Evolutionary conservation across 768 basidiomycete species (phyloP), one percentile per base, ranked within the genome.

Genomic region (Naematelia encephala): DNA sequence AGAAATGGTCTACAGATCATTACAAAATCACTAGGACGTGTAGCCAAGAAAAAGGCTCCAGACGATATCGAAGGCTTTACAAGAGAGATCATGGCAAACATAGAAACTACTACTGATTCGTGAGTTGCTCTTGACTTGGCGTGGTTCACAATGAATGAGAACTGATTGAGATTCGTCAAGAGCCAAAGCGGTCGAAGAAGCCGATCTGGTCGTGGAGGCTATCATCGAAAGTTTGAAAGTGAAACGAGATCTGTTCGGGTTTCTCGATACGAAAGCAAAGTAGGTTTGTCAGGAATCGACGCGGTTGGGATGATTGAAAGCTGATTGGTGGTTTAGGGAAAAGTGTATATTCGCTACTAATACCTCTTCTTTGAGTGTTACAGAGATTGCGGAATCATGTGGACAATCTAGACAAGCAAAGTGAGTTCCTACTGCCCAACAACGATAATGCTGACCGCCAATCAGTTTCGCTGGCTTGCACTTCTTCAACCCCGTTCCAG

Each of bases 191-290:
- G 79, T 79, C 3, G 49, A 69, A 4, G 48, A 69, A 0, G 62
- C 77, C 1, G 79, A 81, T 59, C 59, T 80, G 34, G 79, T 81
- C 29, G 69, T 81, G 26, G 80, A 81, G 64, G 80, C 80, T 4
- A 80, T 81, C 53, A 78, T 81, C 56, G 80, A 81, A 58, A 73
- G 73, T 57, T 59, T 81, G 50, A 72, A 76, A 57, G 73, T 78
- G 50, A 80, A 81, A 65, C 67, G 78, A 39, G 77, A 79, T 45
- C 62, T 81, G 45, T 80, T 81, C 54, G 64, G 64, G 0, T 67
- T 76, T 54, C 57, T 81, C 10, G 80, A 81, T 58, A 51, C 39
- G 4, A 60, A 73, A 19, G 79, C 79, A 2, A 70, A 66, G 76
- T 77, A 28, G 52, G 74, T 62, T 10, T 2, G 3, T 2, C 42